Evolutionary conservation across 768 basidiomycete species (phyloP).

Genomic region (Cytidiella melzeri): DNA sequence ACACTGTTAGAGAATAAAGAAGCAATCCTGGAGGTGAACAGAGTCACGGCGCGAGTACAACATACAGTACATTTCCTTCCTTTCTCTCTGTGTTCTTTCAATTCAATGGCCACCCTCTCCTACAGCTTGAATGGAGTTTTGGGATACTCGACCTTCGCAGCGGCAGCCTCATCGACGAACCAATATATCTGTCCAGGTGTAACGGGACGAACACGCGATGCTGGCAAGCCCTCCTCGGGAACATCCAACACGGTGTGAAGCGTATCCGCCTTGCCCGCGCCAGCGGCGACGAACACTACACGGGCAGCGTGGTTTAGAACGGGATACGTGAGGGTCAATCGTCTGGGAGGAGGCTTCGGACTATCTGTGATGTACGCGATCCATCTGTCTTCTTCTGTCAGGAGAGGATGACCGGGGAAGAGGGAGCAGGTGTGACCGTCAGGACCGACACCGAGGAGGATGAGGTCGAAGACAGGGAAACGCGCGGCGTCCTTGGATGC

Average conservation of each 20-base stretch:
- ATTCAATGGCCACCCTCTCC: slow-evolving; percentile 6
- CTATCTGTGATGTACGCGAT: slow-evolving; percentile 90
- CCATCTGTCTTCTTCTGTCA: slow-evolving; percentile 89
- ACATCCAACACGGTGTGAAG: slow-evolving; percentile 71
- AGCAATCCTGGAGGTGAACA: not conserved
- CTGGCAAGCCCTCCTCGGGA: slow-evolving; percentile 75
- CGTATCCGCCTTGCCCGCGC: slow-evolving; percentile 74
- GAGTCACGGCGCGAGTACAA: not conserved
- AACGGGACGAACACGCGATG: slow-evolving; percentile 73
- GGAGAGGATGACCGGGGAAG: slow-evolving; percentile 87
- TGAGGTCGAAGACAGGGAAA: slow-evolving; percentile 96
- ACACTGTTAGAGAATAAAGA: not conserved
- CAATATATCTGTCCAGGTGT: slow-evolving; percentile 85
- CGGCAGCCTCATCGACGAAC: slow-evolving; percentile 90
- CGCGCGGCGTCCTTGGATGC: slow-evolving; percentile 90
- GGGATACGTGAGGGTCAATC: slow-evolving; percentile 89
- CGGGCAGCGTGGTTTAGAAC: slow-evolving; percentile 87
- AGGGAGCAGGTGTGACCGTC: slow-evolving; percentile 98
- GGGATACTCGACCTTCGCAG: slow-evolving; percentile 51
- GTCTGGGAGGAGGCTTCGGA: slow-evolving; percentile 85
- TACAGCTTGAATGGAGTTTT: slow-evolving; percentile 55
- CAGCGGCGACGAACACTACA: slow-evolving; percentile 85
- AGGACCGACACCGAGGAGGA: slow-evolving; percentile 93
- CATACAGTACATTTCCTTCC: slow-evolving; percentile 9
- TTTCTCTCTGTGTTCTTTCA: slow-evolving; percentile 13